Base-by-base conservation (phyloP, 352 stramenopile species). In the Globisporangium barbulae region DNA sequence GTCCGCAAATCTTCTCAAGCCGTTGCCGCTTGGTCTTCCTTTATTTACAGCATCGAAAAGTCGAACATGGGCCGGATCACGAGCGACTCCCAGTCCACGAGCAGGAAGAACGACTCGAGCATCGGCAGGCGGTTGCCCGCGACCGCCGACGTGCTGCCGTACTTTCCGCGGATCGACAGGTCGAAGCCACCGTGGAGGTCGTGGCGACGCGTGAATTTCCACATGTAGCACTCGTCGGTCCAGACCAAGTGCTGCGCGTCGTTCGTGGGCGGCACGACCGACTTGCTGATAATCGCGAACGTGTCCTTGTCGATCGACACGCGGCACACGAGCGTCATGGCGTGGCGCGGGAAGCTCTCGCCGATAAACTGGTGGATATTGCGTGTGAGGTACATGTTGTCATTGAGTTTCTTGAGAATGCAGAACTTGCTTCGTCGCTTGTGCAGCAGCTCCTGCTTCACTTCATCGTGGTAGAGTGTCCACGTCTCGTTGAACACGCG, bases 341-440 rank as follows among this genome's bases (percentile, higher is more conserved):
- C 81, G 64, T 94, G 85, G 53, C 85, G 83, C 45, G 85, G 83
- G 61, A 94, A 94, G 72, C 83, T 92, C 69, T 94, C 85, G 42
- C 85, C 85, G 56, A 91, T 90, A 70, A 94, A 94, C 66, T 94
- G 85, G 70, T 94, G 85, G 67, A 94, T 94, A 58, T 94, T 91
- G 62, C 85, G 81, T 25, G 83, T 94, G 55, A 94, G 64, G 65
- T 89, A 90, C 82, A 92, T 92, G 69, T 88, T 89, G 59, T 94
- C 83, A 61, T 85, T 89, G 59, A 94, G 64, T 69, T 94, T 94
- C 57, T 89, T 92, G 31, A 94, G 66, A 61, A 93, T 89, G 54
- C 81, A 92, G 64, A 94, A 94, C 56, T 92, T 92, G 75, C 73
- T 92, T 62, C 85, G 79, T 50, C 81, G 79, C 37, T 83, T 83